These are phyloP conservation scores for Mediolabrus comicus DNA, from an alignment of 108 stramenopile species.

Conservation along the genomic window DNA sequence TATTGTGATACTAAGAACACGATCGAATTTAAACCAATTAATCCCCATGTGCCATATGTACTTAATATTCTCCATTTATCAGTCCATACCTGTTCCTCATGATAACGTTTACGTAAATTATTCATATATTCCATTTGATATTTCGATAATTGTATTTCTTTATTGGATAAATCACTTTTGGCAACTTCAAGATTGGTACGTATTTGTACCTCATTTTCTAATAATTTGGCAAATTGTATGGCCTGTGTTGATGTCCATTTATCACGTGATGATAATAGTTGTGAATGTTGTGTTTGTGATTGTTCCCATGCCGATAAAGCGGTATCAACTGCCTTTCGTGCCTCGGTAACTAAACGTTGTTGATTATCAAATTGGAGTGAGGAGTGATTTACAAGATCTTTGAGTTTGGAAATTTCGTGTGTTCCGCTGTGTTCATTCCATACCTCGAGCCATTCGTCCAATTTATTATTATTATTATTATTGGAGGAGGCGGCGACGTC, in stretches of 20 bases:
- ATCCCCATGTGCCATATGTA: constrained; percentile 58
- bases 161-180: constrained; percentile 21
- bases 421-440: constrained; percentile 54
- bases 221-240: constrained; percentile 49
- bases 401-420: constrained; percentile 45
- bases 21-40: constrained; percentile 55
- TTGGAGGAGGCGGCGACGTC: no score
- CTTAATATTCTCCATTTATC: constrained; percentile 64
- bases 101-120: constrained; percentile 56
- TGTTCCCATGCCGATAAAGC: constrained; percentile 38
- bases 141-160: constrained; percentile 28
- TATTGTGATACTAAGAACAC: constrained; percentile 59
- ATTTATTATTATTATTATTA: not conserved
- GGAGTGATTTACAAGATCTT: constrained; percentile 40
- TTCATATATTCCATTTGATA: constrained; percentile 56
- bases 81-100: constrained; percentile 75
- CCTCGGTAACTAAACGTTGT: constrained; percentile 23
- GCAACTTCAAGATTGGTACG: constrained; percentile 37
- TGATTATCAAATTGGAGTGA: constrained; percentile 48
- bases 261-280: constrained; percentile 48
- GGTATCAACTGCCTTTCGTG: constrained; percentile 36
- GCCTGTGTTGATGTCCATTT: constrained; percentile 55
- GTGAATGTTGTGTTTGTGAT: constrained; percentile 37
- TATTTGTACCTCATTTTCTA: constrained; percentile 37
- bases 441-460: not conserved